Conservation (phyloP, 345 rosid species). For the Lepidium sativum region DNA sequence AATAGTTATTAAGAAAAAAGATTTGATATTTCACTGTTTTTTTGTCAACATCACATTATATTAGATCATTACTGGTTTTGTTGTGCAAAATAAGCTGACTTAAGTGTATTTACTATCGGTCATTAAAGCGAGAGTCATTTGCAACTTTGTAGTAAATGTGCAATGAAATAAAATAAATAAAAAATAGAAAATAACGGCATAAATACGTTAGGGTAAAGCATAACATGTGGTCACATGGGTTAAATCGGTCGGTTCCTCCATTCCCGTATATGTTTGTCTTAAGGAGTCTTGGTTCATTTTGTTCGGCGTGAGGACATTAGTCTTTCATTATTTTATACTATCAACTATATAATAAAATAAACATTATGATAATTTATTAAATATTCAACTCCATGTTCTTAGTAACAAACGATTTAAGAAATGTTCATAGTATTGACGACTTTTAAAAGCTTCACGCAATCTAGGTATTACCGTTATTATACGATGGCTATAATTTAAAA, state of each 20-base stretch:
- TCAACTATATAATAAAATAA: background rate
- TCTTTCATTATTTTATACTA: background rate
- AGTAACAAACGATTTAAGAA: background rate
- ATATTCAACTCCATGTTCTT: background rate
- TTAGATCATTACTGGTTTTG: no score
- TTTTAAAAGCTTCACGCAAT: background rate
- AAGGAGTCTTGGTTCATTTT: slow-evolving; percentile 18
- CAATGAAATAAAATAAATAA: background rate
- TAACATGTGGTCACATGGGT: slow-evolving; percentile 26
- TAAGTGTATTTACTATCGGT: no score
- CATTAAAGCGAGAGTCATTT: no score
- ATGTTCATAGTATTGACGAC: background rate
- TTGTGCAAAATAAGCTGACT: no score
- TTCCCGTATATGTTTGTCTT: slow-evolving; percentile 15
- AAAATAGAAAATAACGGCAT: background rate
- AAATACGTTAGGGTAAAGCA: background rate
- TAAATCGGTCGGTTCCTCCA: slow-evolving; percentile 25
- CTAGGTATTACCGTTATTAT: slow-evolving; percentile 8
- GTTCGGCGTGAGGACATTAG: slow-evolving; percentile 17
- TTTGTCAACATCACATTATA: no score
- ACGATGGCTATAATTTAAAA: background rate
- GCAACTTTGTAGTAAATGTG: background rate
- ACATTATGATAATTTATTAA: background rate
- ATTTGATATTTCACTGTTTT: background rate
- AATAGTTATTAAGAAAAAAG: background rate